Evolutionary conservation across 2,329 filamentous ascomycete species (phyloP).

Genomic region (Apiospora kogelbergensis): DNA sequence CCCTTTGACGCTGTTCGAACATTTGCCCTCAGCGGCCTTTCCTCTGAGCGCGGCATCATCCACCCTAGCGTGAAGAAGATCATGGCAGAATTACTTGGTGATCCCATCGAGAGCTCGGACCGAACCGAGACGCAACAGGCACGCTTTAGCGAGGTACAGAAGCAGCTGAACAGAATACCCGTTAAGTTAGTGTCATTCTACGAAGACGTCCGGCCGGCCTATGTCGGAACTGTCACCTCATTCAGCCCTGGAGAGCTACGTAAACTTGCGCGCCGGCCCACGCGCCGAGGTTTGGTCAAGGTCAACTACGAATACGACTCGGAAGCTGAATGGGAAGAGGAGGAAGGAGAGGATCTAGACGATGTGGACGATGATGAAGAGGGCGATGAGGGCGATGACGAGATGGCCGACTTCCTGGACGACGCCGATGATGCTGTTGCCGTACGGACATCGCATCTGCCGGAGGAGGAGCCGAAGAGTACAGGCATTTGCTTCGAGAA

Average conservation of each 20-base stretch:
- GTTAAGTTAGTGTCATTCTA: constrained; percentile 64
- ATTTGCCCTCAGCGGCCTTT: constrained; percentile 44
- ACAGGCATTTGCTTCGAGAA: constrained; percentile 86
- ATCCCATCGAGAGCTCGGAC: constrained; percentile 29
- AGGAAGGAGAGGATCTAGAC: constrained; percentile 57
- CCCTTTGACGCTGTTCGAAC: constrained; percentile 45
- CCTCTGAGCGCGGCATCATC: constrained; percentile 44
- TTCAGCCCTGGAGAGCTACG: constrained; percentile 50
- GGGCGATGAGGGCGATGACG: constrained; percentile 69
- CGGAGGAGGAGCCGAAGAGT: constrained; percentile 71
- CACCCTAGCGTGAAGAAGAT: constrained; percentile 60
- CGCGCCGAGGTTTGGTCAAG: constrained; percentile 53
- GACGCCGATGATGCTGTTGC: constrained; percentile 68
- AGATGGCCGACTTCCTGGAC: constrained; percentile 88
- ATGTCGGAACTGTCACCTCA: constrained; percentile 71
- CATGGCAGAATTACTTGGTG: constrained; percentile 54
- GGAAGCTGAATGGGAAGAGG: constrained; percentile 81
- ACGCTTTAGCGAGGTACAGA: constrained; percentile 35
- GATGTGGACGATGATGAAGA: constrained; percentile 62
- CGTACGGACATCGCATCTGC: constrained; percentile 42
- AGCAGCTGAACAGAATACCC: constrained; percentile 46
- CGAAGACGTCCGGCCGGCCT: constrained; percentile 67
- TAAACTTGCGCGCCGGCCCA: constrained; percentile 54
- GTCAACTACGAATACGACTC: constrained; percentile 84
- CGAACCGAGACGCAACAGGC: constrained; percentile 41